A percentile compares a stretch with the other conserved stretches of the same genome.
Evolutionary conservation across 1,139 yeast genomes (phyloP).

Genomic region (Yamadazyma triangularis): DNA sequence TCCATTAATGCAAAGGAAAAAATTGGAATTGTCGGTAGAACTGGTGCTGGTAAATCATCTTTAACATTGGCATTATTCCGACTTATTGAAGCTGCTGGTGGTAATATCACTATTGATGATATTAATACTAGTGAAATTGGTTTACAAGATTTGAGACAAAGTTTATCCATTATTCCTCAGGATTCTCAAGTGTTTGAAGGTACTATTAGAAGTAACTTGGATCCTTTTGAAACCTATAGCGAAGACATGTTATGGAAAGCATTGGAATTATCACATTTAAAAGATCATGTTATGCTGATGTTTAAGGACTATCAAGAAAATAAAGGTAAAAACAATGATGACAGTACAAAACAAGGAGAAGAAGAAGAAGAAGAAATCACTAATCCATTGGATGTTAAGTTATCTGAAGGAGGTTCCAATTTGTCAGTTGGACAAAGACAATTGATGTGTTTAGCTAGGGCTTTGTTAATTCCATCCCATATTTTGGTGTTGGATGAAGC

Average conservation of each 20-base stretch:
- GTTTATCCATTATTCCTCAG: constrained; percentile 89
- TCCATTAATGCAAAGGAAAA: constrained; percentile 74
- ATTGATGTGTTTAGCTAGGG: constrained; percentile 86
- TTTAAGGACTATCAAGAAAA: constrained; percentile 22
- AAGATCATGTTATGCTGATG: constrained; percentile 68
- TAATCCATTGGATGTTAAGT: constrained; percentile 51
- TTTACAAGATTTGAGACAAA: constrained; percentile 75
- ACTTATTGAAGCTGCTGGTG: constrained; percentile 73
- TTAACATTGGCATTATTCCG: constrained; percentile 86
- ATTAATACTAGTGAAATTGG: constrained; percentile 71
- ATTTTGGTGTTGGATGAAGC: constrained; percentile 90
- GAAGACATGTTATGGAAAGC: constrained; percentile 87
- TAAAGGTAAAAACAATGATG: constrained; percentile 18
- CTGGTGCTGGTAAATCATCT: constrained; percentile 97
- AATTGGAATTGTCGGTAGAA: constrained; percentile 91
- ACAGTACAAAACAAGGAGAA: constrained; percentile 8
- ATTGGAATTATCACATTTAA: constrained; percentile 79
- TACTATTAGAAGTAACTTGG: constrained; percentile 79
- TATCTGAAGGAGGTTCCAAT: constrained; percentile 83
- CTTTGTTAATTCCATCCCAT: constrained; percentile 72
- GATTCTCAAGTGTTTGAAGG: constrained; percentile 97
- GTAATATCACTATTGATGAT: constrained; percentile 71
- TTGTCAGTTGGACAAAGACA: constrained; percentile 91
- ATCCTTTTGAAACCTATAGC: constrained; percentile 65
- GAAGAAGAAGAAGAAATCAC: constrained; percentile 4